Conservation (phyloP, 768 basidiomycete species). For the Mycena galericulata region DNA sequence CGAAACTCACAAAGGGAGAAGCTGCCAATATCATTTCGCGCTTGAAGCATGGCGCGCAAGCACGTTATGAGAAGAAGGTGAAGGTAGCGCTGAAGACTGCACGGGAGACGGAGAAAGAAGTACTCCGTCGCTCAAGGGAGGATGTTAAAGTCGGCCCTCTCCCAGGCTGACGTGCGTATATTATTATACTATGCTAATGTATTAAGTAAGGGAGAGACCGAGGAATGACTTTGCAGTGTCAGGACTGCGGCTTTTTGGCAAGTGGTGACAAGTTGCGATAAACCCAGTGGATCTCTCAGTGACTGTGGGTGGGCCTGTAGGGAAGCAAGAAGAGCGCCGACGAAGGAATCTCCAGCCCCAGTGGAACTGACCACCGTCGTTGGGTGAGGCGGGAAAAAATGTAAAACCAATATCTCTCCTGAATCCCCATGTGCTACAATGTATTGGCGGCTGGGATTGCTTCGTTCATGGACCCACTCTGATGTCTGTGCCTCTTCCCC, state of each 20-base stretch:
- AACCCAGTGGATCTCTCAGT: constrained; percentile 57
- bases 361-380: constrained; percentile 77
- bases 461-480: constrained; percentile 64
- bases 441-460: constrained; percentile 57
- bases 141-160: constrained; percentile 73
- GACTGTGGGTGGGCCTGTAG: constrained; percentile 58
- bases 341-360: constrained; percentile 93
- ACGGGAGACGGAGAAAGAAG: constrained; percentile 59
- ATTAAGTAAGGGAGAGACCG: constrained; percentile 74
- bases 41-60: constrained; percentile 78
- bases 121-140: constrained; percentile 61
- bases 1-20: constrained; percentile 76
- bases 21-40: constrained; percentile 85
- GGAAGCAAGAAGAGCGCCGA: constrained; percentile 82
- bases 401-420: constrained; percentile 68
- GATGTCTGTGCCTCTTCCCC: constrained; percentile 54
- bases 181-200: constrained; percentile 23
- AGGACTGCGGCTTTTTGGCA: constrained; percentile 77
- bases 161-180: not conserved
- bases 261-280: constrained; percentile 59
- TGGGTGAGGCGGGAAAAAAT: constrained; percentile 76
- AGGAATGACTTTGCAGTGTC: constrained; percentile 66
- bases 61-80: constrained; percentile 66
- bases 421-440: constrained; percentile 63
- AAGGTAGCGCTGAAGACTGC: constrained; percentile 53